Evolutionary conservation across 1,139 yeast genomes (phyloP).

Genomic region (Pneumocystis jirovecii): DNA sequence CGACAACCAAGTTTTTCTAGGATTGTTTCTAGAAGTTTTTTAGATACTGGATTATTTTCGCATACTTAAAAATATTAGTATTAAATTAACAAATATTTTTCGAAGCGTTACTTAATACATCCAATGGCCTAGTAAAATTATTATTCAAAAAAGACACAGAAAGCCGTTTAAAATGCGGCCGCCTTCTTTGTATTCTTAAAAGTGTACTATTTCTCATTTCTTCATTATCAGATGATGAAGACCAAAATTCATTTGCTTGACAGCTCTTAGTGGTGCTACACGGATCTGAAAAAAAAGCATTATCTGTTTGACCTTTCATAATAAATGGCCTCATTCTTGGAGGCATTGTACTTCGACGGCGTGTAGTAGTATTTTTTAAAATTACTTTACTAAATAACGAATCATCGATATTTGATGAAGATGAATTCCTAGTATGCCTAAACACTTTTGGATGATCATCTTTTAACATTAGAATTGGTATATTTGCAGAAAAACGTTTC

Average conservation of each 20-base stretch:
- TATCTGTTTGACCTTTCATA: background rate
- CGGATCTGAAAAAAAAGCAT: background rate
- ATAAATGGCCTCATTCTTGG: constrained; percentile 7
- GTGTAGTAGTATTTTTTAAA: constrained; percentile 3
- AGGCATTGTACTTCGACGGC: constrained; percentile 7
- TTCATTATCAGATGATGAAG: constrained; percentile 48
- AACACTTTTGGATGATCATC: background rate
- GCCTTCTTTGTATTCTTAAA: constrained; percentile 41
- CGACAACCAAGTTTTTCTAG: constrained; percentile 64
- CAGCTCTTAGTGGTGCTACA: background rate
- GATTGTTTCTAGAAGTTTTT: constrained; percentile 51
- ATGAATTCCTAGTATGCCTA: constrained; percentile 1
- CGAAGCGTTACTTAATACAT: constrained; percentile 32
- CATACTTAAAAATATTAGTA: constrained; percentile 32
- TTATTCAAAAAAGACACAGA: constrained; percentile 13
- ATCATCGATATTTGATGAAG: constrained; percentile 10
- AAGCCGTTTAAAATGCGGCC: constrained; percentile 36
- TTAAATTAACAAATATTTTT: background rate
- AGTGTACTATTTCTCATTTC: constrained; percentile 39
- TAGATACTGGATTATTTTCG: constrained; percentile 72
- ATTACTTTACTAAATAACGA: constrained; percentile 5
- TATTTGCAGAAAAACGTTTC: background rate
- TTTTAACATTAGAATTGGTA: background rate
- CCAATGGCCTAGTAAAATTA: constrained; percentile 30
- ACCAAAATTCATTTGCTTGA: background rate